These are phyloP conservation scores for Raffaelea ambrosiae DNA, from an alignment of 2,329 filamentous ascomycete species.

Conservation along the genomic window DNA sequence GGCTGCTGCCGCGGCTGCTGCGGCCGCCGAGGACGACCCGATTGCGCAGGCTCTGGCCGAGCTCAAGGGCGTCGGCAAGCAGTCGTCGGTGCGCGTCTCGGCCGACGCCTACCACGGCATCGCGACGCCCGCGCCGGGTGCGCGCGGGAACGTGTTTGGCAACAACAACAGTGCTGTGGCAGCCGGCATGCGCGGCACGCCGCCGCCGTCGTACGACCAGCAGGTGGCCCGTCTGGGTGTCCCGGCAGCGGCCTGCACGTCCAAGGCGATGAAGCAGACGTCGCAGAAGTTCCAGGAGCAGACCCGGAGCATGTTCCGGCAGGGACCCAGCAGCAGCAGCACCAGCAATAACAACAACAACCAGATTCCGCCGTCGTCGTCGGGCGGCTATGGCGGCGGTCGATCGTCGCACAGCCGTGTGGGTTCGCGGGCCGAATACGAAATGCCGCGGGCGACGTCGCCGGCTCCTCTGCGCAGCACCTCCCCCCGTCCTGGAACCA, in stretches of 20 bases:
- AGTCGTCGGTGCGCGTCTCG: conserved; percentile 75
- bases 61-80: conserved; percentile 78
- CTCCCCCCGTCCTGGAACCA: conserved; percentile 54
- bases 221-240: conserved; percentile 74
- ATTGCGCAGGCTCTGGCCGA: conserved; percentile 90
- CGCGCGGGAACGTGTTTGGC: conserved; percentile 20
- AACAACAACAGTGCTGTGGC: conserved; percentile 31
- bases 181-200: conserved; percentile 60
- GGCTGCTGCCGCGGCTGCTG: conserved; percentile 47
- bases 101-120: conserved; percentile 95
- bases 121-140: conserved; percentile 62
- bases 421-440: conserved; percentile 45
- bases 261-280: conserved; percentile 90
- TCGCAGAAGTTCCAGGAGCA: conserved; percentile 82
- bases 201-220: conserved; percentile 79
- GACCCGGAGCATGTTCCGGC: conserved; percentile 67
- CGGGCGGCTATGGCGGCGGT: conserved; percentile 5
- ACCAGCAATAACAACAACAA: conserved; percentile 4
- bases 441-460: conserved; percentile 53
- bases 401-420: conserved; percentile 41
- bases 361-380: conserved; percentile 10
- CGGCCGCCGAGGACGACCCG: conserved; percentile 65
- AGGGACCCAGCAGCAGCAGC: conserved; percentile 12
- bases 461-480: conserved; percentile 57
- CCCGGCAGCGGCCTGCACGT: conserved; percentile 85